These are phyloP conservation scores for Clarireedia monteithiana DNA, from an alignment of 2,329 filamentous ascomycete genomes.

Conservation along the genomic window DNA sequence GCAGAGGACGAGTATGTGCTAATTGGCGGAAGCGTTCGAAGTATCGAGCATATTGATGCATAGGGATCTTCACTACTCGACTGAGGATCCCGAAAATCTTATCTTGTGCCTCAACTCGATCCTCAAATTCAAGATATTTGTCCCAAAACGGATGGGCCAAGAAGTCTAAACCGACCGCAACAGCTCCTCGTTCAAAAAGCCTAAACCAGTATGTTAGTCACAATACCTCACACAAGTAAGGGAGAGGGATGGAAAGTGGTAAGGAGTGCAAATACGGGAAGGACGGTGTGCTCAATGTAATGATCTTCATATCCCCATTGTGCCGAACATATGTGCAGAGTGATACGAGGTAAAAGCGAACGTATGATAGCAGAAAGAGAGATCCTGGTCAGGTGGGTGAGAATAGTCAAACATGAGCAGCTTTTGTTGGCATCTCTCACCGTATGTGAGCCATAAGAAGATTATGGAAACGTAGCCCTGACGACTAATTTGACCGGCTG, in stretches of 20 bases:
- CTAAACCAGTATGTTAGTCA: conserved; percentile 40
- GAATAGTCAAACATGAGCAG: conserved; percentile 49
- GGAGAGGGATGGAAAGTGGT: conserved; percentile 30
- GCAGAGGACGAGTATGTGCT: conserved; percentile 62
- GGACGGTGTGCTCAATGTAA: conserved; percentile 45
- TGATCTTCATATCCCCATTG: conserved; percentile 39
- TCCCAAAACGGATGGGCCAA: conserved; percentile 96
- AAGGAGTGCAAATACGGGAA: conserved; percentile 55
- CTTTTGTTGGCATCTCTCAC: conserved; percentile 66
- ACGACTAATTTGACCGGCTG: conserved; percentile 28
- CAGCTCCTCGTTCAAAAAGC: conserved; percentile 84
- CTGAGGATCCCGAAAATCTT: conserved; percentile 78
- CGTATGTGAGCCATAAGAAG: conserved; percentile 44
- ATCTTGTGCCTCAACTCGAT: conserved; percentile 75
- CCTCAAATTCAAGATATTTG: conserved; percentile 96
- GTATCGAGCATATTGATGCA: conserved; percentile 93
- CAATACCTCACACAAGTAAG: conserved; percentile 8
- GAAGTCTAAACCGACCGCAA: conserved; percentile 84
- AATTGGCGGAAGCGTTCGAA: conserved; percentile 83
- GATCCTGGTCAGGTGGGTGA: conserved; percentile 59
- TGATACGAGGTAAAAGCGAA: conserved; percentile 35
- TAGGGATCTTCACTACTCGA: conserved; percentile 80
- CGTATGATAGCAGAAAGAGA: conserved; percentile 42
- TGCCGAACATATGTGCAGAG: conserved; percentile 31
- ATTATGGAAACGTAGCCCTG: conserved; percentile 18